phyloP scores from a whole-genome alignment of 2,329 filamentous ascomycete genomes.

The Leptodontidium sp. region DNA sequence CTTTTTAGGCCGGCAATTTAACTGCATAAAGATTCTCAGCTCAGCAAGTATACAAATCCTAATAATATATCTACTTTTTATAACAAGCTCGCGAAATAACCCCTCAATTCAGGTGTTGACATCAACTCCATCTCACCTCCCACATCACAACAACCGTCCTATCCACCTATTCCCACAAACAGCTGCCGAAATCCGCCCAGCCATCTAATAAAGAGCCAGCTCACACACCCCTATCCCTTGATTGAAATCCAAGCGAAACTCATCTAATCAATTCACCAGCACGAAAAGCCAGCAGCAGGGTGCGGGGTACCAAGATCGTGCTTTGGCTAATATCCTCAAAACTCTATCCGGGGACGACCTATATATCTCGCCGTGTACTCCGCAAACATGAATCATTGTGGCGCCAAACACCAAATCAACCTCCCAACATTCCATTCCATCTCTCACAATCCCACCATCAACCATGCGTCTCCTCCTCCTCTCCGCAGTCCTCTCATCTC shows the following conservation, averaged over 20 bases:
- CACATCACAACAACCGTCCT: too few relatives aligned
- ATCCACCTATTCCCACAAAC: neutral
- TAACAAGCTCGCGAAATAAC: too few relatives aligned
- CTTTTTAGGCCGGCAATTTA: too few relatives aligned
- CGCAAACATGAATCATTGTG: neutral
- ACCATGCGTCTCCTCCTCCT: slow-evolving; percentile 30
- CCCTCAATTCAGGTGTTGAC: too few relatives aligned
- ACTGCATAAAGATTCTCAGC: too few relatives aligned
- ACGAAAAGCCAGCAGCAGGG: neutral
- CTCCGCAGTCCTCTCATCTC: slow-evolving; percentile 21
- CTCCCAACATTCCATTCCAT: neutral
- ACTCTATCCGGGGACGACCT: neutral
- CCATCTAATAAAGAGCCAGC: neutral
- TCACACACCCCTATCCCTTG: neutral
- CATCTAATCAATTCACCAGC: neutral
- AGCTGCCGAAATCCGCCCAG: slow-evolving; percentile 1
- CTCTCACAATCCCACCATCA: neutral
- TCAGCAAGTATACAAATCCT: too few relatives aligned
- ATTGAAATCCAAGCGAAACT: slow-evolving; percentile 6
- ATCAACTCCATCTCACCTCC: too few relatives aligned
- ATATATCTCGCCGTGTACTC: neutral
- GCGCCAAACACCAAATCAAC: neutral
- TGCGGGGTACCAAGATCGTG: slow-evolving; percentile 6
- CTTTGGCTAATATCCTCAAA: neutral
- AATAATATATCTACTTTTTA: too few relatives aligned